These are phyloP conservation scores for Westerdykella sp. DNA, from an alignment of 2,329 filamentous ascomycete genomes.

Conservation along the genomic window DNA sequence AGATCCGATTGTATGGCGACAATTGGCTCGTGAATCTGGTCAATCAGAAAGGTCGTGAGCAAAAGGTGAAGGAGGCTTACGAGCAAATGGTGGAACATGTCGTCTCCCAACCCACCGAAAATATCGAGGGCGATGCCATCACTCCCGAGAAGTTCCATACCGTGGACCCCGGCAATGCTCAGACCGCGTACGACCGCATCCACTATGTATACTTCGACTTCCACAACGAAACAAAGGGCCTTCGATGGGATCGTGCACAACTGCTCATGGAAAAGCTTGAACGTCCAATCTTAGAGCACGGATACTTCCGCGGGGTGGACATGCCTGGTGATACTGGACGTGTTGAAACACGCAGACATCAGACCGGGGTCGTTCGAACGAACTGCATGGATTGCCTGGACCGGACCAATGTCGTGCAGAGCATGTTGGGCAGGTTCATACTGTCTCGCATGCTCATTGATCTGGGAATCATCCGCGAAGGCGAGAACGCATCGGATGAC, in stretches of 20 bases:
- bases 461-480: slow-evolving; percentile 67
- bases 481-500: slow-evolving; percentile 74
- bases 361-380: slow-evolving; percentile 87
- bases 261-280: slow-evolving; percentile 76
- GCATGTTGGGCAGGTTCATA: slow-evolving; percentile 87
- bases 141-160: slow-evolving; percentile 76
- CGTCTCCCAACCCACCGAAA: slow-evolving; percentile 62
- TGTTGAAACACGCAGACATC: slow-evolving; percentile 72
- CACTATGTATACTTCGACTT: slow-evolving; percentile 99
- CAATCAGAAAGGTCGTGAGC: slow-evolving; percentile 90
- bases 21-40: slow-evolving; percentile 97
- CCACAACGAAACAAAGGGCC: slow-evolving; percentile 92
- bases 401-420: slow-evolving; percentile 95
- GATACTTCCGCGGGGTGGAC: slow-evolving; percentile 90
- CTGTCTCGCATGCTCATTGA: slow-evolving; percentile 85
- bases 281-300: slow-evolving; percentile 68
- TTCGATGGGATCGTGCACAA: slow-evolving; percentile 87
- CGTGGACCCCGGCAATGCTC: slow-evolving; percentile 58
- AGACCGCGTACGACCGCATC: slow-evolving; percentile 69
- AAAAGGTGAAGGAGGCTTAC: slow-evolving; percentile 84
- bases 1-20: slow-evolving; percentile 88
- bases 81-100: slow-evolving; percentile 80
- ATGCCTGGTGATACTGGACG: slow-evolving; percentile 68
- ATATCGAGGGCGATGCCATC: slow-evolving; percentile 56
- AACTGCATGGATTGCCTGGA: slow-evolving; percentile 99